Conservation (phyloP, 495 filamentous ascomycete genomes). For the Xylona heveae region DNA sequence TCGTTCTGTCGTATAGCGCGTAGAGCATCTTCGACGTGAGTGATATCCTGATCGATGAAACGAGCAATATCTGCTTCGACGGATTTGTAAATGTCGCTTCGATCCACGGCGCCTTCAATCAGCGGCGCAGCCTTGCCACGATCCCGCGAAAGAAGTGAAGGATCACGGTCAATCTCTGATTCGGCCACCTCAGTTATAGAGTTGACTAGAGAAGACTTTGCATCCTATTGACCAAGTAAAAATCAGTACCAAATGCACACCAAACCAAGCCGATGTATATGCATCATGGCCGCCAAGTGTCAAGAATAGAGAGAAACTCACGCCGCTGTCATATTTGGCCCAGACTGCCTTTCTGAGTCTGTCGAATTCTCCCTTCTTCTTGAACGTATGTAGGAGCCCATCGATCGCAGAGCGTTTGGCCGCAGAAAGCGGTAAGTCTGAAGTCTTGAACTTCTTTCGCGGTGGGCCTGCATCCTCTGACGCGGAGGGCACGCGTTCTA, state of each 20-base stretch:
- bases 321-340: conserved; percentile 57
- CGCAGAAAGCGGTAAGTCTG: conserved; percentile 57
- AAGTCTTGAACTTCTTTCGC: conserved; percentile 59
- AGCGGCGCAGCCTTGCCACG: conserved; percentile 61
- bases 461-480: conserved; percentile 19
- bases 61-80: conserved; percentile 44
- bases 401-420: conserved; percentile 58
- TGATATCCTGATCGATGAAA: conserved; percentile 41
- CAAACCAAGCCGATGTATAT: too few species aligned
- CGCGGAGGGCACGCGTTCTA: conserved; percentile 10
- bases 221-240: conserved; percentile 25
- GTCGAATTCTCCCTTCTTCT: conserved; percentile 84
- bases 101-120: conserved; percentile 71
- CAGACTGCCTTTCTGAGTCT: conserved; percentile 60
- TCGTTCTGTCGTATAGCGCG: conserved; percentile 49
- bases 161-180: conserved; percentile 63
- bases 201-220: conserved; percentile 41
- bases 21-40: conserved; percentile 40
- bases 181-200: conserved; percentile 51
- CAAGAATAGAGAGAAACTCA: conserved; percentile 20
- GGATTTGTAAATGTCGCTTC: conserved; percentile 58
- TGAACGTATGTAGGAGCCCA: conserved; percentile 55
- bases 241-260: too few species aligned
- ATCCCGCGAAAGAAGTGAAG: conserved; percentile 52
- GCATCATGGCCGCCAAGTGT: too few species aligned